phyloP scores from a whole-genome alignment of 768 basidiomycete species.

The Lyophyllum shimeji region DNA sequence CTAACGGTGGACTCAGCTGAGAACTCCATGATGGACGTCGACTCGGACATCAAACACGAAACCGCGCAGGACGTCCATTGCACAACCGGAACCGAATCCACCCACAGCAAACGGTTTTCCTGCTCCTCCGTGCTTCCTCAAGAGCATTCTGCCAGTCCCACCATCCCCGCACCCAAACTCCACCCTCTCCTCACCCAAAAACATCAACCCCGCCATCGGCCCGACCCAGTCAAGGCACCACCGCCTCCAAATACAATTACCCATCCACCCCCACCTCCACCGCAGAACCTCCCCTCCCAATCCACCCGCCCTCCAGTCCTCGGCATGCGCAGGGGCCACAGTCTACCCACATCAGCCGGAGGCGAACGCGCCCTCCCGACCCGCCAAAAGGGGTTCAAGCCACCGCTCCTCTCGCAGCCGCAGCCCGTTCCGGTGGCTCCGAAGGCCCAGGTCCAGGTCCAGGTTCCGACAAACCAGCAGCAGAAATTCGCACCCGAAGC shows the following conservation, averaged over 20 bases:
- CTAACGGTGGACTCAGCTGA: conserved; percentile 3
- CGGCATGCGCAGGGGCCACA: conserved; percentile 39
- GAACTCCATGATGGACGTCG: conserved; percentile 10
- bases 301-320: conserved; percentile 30
- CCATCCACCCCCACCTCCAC: conserved; percentile 2
- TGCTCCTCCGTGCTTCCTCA: neutral
- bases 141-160: neutral
- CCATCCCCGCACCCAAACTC: conserved; percentile 9
- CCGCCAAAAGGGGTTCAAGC: conserved; percentile 35
- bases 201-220: neutral
- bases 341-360: conserved; percentile 12
- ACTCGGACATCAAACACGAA: neutral
- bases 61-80: neutral
- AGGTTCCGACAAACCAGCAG: neutral
- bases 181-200: conserved; percentile 17
- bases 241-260: neutral
- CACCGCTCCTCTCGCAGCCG: conserved; percentile 30
- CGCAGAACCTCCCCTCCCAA: conserved; percentile 7
- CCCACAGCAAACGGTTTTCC: neutral
- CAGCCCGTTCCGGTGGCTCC: conserved; percentile 13
- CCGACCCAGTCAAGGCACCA: conserved; percentile 8
- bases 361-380: conserved; percentile 22
- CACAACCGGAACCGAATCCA: neutral
- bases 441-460: too few species aligned
- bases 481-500: neutral